Evolutionary conservation across 148 eudicot genomes (phyloP).

Genomic region (Rhododendron molle): DNA sequence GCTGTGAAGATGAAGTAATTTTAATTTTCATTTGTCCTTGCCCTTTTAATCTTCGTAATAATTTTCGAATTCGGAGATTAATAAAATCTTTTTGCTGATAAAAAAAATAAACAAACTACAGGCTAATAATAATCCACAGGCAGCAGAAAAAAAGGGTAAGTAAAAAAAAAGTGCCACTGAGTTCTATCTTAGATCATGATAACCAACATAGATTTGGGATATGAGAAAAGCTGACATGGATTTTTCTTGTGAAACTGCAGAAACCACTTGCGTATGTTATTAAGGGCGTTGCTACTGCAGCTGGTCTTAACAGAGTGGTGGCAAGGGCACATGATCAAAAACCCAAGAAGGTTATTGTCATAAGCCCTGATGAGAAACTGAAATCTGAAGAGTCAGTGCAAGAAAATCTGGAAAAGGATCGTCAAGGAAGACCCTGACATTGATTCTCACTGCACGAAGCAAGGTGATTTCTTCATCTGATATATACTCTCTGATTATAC

Average conservation of each 20-base stretch:
- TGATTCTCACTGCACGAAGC: too few relatives aligned
- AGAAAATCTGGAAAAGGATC: too few relatives aligned
- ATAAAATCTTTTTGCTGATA: too few relatives aligned
- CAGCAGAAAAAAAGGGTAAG: constrained; percentile 43
- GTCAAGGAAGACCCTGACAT: too few relatives aligned
- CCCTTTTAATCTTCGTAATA: too few relatives aligned
- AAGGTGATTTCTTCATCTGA: too few relatives aligned
- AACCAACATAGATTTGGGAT: background rate
- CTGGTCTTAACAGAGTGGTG: background rate
- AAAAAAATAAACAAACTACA: constrained; percentile 3
- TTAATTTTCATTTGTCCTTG: too few relatives aligned
- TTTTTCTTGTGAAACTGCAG: constrained; percentile 15
- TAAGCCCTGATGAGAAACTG: constrained; percentile 16
- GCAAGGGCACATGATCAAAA: constrained; percentile 11
- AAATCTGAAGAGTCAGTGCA: constrained; percentile 13
- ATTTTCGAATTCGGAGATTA: too few relatives aligned
- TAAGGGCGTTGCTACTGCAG: constrained; percentile 3
- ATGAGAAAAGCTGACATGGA: background rate
- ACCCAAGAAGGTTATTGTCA: constrained; percentile 35
- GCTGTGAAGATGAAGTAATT: too few relatives aligned
- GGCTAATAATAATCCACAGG: constrained; percentile 37
- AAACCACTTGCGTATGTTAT: constrained; percentile 18
- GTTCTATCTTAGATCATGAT: background rate
- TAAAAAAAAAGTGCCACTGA: background rate
- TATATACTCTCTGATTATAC: too few relatives aligned